A percentile compares a stretch with the other conserved stretches of the same genome.
Conservation (phyloP, 352 stramenopile species). For the Pseudoperonospora humuli region DNA sequence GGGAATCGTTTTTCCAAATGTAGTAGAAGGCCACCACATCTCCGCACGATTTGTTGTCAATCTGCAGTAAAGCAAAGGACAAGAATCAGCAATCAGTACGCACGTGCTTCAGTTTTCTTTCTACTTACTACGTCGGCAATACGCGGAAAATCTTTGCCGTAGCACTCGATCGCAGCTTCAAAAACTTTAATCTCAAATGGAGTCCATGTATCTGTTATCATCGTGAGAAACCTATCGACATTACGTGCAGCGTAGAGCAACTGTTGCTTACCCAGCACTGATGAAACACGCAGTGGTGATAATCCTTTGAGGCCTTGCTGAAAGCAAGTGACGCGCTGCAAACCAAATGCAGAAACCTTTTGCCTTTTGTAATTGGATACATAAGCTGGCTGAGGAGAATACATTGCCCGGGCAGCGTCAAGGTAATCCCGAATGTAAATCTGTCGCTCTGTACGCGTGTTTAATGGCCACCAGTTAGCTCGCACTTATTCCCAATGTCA, state of each 20-base stretch:
- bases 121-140: constrained; percentile 56
- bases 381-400: constrained; percentile 26
- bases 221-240: background rate
- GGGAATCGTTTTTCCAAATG: constrained; percentile 82
- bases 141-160: constrained; percentile 74
- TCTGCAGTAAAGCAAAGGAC: constrained; percentile 22
- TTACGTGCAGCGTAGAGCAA: background rate
- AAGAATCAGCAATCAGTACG: constrained; percentile 1
- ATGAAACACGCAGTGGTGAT: constrained; percentile 37
- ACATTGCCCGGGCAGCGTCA: constrained; percentile 46
- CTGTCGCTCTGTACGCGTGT: constrained; percentile 42
- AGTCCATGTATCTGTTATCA: constrained; percentile 60
- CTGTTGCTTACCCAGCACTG: constrained; percentile 31
- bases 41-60: constrained; percentile 54
- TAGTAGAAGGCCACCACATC: constrained; percentile 84
- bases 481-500: no score
- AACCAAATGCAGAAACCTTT: constrained; percentile 43
- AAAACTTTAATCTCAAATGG: constrained; percentile 77
- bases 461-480: background rate
- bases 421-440: constrained; percentile 63
- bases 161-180: constrained; percentile 77
- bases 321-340: constrained; percentile 39
- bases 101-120: background rate
- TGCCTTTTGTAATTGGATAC: constrained; percentile 40
- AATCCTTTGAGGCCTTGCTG: constrained; percentile 45